Evolutionary conservation across 768 basidiomycete genomes (phyloP), one percentile per base, ranked within the genome.

Genomic region (Agaricus blazei): DNA sequence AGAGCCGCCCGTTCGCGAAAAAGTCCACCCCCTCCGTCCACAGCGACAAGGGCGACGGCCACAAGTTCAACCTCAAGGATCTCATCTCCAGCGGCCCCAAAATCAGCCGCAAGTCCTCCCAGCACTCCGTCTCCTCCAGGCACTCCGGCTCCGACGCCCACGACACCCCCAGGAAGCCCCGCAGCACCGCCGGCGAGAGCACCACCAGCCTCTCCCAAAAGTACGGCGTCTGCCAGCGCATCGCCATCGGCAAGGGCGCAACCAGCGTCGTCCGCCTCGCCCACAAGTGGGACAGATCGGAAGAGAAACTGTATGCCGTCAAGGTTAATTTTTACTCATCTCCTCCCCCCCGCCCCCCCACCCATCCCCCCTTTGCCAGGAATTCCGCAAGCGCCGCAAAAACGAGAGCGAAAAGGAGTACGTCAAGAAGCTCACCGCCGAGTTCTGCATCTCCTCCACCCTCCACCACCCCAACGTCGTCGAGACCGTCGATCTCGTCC

Each of bases 371-470:
- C 34, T 15, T 52, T 45, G n/a, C 27, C 59, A 96, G 93, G 96
- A 99, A 73, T 99, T 99, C 79, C 88, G 96, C 51, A 98, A 97
- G 70, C 84, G 96, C 59, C 84, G 96, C 63, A 96, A 95, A 82
- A 97, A 96, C 65, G 96, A 99, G 75, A 85, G 94, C 4, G 96
- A 99, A 72, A 97, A 97, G 70, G 96, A 99, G 75, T 99, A 99
- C 65, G 87, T 99, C 75, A 99, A 99, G 84, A 99, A 99, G 72
- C 88, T 99, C 63, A 99, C 96, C 5, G 93, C 96, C 26, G 96
- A 98, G 69, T 98, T 98, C 72, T 98, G 95, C 72, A 98, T 98
- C 59, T 95, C 93, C 43, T 97, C 95, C 37, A 97, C 95, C 1
- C 72, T 98, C 28, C 92, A 93, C 67, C 94, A 96, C 67, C 75